Evolutionary conservation across 306 rosid genomes (phyloP).

Genomic region (Cicer judaicum): DNA sequence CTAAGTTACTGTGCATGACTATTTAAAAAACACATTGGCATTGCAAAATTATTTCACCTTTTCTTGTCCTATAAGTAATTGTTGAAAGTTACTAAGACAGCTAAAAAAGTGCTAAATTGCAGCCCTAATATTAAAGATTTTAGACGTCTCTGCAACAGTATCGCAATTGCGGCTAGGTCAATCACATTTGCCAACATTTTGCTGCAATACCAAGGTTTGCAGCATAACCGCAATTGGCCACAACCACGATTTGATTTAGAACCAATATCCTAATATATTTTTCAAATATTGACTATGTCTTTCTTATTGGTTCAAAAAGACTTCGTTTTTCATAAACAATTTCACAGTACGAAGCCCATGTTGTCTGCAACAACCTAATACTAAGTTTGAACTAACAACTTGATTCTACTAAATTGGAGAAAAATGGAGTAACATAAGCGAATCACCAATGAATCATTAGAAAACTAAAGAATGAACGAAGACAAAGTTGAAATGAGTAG

Average conservation of each 20-base stretch:
- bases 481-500: neutral
- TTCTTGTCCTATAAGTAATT: neutral
- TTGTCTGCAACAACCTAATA: neutral
- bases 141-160: no score
- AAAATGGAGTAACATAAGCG: neutral
- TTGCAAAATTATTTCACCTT: neutral
- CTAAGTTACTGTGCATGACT: neutral
- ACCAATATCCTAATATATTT: neutral
- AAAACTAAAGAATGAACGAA: neutral
- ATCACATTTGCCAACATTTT: no score
- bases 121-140: no score
- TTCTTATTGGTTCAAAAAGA: neutral
- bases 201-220: no score
- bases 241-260: no score
- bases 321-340: neutral
- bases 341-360: neutral
- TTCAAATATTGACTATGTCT: neutral
- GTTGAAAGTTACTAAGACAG: neutral
- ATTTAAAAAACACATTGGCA: neutral
- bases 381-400: slow-evolving; percentile 31
- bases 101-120: no score
- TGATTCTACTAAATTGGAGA: neutral
- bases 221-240: no score
- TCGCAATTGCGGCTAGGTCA: no score
- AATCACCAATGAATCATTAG: neutral